Evolutionary conservation across 805 yeast species (phyloP), one percentile per base, ranked within the genome.

Genomic region (Pichia membranifaciens): DNA sequence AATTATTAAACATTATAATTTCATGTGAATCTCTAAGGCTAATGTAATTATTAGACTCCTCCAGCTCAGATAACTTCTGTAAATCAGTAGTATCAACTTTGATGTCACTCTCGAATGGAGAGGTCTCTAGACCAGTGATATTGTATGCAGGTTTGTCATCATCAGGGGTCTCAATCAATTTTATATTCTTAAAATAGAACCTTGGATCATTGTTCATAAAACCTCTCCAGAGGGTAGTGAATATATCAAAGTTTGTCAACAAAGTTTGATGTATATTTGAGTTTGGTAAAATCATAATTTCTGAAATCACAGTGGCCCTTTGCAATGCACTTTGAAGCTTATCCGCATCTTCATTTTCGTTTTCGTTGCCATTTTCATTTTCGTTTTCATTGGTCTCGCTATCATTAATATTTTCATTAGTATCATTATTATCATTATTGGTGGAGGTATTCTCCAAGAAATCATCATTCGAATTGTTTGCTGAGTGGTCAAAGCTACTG

Each of bases 1-100:
- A 88, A 52, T 61, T 64, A 49, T 64, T 64, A 33, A 66, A 56
- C 28, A 64, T 43, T 3, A 54, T 51, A 2, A 59, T 40, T 43
- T 64, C 65, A 47, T 63, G 67, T 21, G 54, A 41, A 41, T 63
- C 61, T 29, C 55, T 38, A 16, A 52, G 67, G 29, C 66, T 67
- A 9, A 35, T 28, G 38, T 50, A 54, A 13, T 48, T 50, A 25
- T 58, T 58, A 29, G 51, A 52, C 33, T 49, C 51, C 40, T 49
- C 54, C 21, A 52, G 33, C 38, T 52, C 52, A 2, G 48, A 29
- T 17, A 52, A 37, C 39, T 45, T 51, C 38, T 52, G 51, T 16
- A 49, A 38, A 43, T 52, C 54, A 18, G 55, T 56, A 22, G 45
- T 43, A 15, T 21, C 38, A 17, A 49, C 51, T 43, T 38, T 50